Percentiles rank a stretch among this genome's conserved stretches.
phyloP scores from a whole-genome alignment of 371 early-diverging fungal genomes.

The Conidiobolus incongruus region DNA sequence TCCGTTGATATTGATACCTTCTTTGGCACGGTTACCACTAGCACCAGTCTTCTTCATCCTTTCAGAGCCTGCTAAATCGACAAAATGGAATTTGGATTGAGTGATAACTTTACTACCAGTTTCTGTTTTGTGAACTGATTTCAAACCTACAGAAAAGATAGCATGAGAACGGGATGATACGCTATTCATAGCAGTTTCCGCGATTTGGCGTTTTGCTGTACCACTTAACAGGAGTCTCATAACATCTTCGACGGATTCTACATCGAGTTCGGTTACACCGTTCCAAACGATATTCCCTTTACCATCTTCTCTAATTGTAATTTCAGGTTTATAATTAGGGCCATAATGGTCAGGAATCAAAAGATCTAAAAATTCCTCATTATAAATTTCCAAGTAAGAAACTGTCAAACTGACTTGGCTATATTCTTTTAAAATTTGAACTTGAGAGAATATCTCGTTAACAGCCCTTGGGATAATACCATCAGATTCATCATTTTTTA shows the following conservation, averaged over 20 bases:
- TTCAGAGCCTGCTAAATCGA: conserved; percentile 92
- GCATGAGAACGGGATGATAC: no score
- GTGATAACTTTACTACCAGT: conserved; percentile 8
- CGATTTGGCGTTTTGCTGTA: conserved; percentile 70
- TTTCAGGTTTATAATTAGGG: conserved; percentile 7
- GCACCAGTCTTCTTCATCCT: conserved; percentile 80
- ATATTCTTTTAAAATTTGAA: no score
- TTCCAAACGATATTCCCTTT: conserved; percentile 74
- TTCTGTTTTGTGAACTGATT: background rate
- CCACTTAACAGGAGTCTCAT: conserved; percentile 27
- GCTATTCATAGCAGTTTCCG: conserved; percentile 91
- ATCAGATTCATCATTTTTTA: background rate
- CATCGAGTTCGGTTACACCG: conserved; percentile 64
- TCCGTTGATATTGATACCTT: conserved; percentile 94
- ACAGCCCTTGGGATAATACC: conserved; percentile 4
- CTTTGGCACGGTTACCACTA: conserved; percentile 81
- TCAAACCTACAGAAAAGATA: conserved; percentile 49
- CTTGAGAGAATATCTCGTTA: background rate
- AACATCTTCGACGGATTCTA: conserved; percentile 45
- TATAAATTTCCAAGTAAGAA: conserved; percentile 89
- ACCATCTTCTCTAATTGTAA: conserved; percentile 66
- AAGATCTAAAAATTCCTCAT: conserved; percentile 84
- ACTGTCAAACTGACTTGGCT: conserved; percentile 12
- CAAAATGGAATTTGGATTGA: conserved; percentile 75
- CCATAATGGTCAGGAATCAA: conserved; percentile 13